Evolutionary conservation across 2,329 filamentous ascomycete species (phyloP), one percentile per base, ranked within the genome.

Genomic region (Fusarium chaquense): DNA sequence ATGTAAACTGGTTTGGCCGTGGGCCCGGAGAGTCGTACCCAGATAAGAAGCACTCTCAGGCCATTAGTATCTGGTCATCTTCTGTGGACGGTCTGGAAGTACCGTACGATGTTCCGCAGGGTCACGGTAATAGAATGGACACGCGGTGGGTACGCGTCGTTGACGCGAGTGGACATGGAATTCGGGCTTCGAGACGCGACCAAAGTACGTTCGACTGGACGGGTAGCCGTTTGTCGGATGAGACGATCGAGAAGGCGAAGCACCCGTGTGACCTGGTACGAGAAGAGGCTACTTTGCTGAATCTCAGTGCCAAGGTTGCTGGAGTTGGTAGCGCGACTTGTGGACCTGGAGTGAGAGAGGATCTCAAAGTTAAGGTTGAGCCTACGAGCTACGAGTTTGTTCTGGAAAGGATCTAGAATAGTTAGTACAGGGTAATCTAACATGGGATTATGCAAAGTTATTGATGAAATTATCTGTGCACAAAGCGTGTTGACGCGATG

Each of bases 281-380:
- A 1, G 58, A 63, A 33, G 43, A 57, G 5, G 60, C 58, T 3
- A 63, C 60, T 1, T 13, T 63, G 5, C 43, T 63, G 3, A 62
- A 57, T 4, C n/a, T 63, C 0, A 63, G 58, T 8, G 41, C 49
- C 1, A 57, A 40, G 41, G 60, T 63, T 26, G 60, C 60, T 20
- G 60, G 60, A 28, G 49, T 63, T 3, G 60, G 60, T 22, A 63
- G 58, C 15, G 60, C 58, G 5, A 63, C 60, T 7, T 63, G 60
- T 47, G 60, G 60, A n/a, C 60, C 60, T 24, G 60, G 60, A 1
- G 60, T 63, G 1, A 10, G 58, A 9, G 58, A 62, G 2, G 60
- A 62, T 32, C 15, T 62, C 3, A 20, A 45, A 6, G 47, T 62
- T 6, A 62, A 47, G 22, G 47, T 62, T 8, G 43, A 36, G 9